Evolutionary conservation across 1,284 basidiomycete genomes (phyloP).

Genomic region (Puccinia hordei): DNA sequence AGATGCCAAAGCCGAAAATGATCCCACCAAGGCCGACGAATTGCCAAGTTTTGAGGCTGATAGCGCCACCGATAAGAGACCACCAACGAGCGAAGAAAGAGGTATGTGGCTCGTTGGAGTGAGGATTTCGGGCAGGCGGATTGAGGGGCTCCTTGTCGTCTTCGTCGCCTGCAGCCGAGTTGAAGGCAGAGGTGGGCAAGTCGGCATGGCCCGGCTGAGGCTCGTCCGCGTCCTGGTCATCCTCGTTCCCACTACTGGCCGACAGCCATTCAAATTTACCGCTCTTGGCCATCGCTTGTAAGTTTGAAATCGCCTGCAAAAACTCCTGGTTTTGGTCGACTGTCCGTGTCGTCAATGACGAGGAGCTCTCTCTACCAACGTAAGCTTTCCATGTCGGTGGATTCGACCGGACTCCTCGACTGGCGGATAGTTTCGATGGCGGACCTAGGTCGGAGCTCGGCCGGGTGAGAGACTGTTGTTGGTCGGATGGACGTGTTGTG

Average conservation of each 20-base stretch:
- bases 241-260: conserved; percentile 8
- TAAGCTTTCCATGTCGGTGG: conserved; percentile 34
- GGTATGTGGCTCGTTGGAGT: background rate
- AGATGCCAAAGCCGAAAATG: conserved; percentile 36
- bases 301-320: conserved; percentile 20
- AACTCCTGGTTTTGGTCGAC: conserved; percentile 22
- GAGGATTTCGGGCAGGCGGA: background rate
- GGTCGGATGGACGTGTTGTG: background rate
- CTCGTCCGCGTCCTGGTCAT: conserved; percentile 32
- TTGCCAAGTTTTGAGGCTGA: conserved; percentile 46
- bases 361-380: conserved; percentile 5
- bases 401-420: background rate
- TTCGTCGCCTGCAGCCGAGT: background rate
- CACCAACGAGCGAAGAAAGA: background rate
- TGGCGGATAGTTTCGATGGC: background rate
- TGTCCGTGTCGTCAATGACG: background rate
- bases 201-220: conserved; percentile 27
- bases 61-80: background rate
- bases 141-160: background rate
- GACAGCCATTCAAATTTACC: conserved; percentile 25
- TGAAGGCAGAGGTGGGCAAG: conserved; percentile 37
- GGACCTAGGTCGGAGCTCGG: conserved; percentile 35
- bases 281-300: conserved; percentile 29
- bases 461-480: background rate
- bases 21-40: conserved; percentile 40